Base-by-base conservation (phyloP, 805 yeast species). In the Millerago galiae region DNA sequence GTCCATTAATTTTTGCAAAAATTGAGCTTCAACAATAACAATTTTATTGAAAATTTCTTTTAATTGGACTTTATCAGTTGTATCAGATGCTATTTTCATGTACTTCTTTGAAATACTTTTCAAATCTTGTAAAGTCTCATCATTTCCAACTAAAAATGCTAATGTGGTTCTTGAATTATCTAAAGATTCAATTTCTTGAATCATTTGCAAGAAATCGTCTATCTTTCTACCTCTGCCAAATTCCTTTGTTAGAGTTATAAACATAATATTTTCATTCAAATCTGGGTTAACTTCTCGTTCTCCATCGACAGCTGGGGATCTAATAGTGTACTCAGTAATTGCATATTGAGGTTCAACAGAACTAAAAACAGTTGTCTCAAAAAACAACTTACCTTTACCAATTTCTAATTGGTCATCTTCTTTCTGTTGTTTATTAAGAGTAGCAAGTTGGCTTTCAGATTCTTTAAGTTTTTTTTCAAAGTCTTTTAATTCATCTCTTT, bases 201-300 rank as follows among this genome's bases (percentile, higher is more conserved):
- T 43, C 1, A 65, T 56, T 2, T 54, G 42, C 37, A 70, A 49
- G 35, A 67, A 63, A 41, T 68, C 67, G 1, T 40, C 35, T 37
- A 70, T 60, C 0, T 49, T 37, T 31, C 68, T 57, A 3, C 48
- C 59, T 4, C 43, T 46, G 0, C 77, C 76, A 39, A 66, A 72
- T 5, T 72, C 56, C 7, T 41, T 48, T 40, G 51, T 50, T 1
- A 62, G 67, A n/a, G 67, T 55, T 0, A 48, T 33, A 13, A 44
- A 36, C 21, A 52, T 28, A 0, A 49, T 45, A 18, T 46, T 39
- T 25, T 49, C 51, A 24, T 48, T 52, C 2, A 11, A 10, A 5
- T 39, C 43, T 2, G 51, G 4, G 26, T 46, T 35, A 14, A 18
- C 10, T 1, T 35, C 33, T 2, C n/a, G 16, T 16, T 27, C 12